Conservation (phyloP, 768 basidiomycete genomes). For the Boletus sp. region DNA sequence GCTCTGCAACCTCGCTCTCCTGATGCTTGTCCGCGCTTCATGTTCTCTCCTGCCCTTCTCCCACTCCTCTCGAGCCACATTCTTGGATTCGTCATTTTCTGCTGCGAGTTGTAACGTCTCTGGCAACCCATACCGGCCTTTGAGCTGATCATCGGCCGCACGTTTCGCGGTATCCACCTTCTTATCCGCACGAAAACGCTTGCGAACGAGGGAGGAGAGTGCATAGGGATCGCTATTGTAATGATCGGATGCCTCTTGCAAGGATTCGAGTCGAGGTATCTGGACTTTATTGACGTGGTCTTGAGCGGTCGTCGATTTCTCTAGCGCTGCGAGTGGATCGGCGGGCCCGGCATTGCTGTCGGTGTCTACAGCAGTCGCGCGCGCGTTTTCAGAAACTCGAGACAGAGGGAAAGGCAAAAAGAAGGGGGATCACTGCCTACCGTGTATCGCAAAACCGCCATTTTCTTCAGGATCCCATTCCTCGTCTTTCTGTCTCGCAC, state of each 20-base stretch:
- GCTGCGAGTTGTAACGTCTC: constrained; percentile 61
- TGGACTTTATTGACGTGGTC: constrained; percentile 69
- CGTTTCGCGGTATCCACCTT: constrained; percentile 68
- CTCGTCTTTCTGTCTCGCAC: constrained; percentile 92
- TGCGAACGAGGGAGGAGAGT: constrained; percentile 70
- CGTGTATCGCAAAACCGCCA: constrained; percentile 87
- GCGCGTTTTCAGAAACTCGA: neutral
- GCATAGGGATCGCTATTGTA: constrained; percentile 85
- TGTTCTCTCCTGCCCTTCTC: constrained; percentile 47
- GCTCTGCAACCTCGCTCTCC: constrained; percentile 45
- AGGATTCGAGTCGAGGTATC: constrained; percentile 74
- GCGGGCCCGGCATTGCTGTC: constrained; percentile 57
- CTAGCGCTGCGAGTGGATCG: constrained; percentile 85
- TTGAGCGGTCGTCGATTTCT: constrained; percentile 82
- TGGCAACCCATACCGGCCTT: constrained; percentile 74
- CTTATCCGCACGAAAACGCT: constrained; percentile 85
- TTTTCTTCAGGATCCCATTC: constrained; percentile 98
- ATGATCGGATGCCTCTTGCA: constrained; percentile 73
- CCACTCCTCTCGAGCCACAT: constrained; percentile 67
- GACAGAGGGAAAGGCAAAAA: neutral
- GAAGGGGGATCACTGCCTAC: constrained; percentile 36
- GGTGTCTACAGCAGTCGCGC: constrained; percentile 48
- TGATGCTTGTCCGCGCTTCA: constrained; percentile 41
- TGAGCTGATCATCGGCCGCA: constrained; percentile 66
- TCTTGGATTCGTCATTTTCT: constrained; percentile 56